phyloP scores from a whole-genome alignment of 1,139 yeast species.

The Pichia sp. region DNA sequence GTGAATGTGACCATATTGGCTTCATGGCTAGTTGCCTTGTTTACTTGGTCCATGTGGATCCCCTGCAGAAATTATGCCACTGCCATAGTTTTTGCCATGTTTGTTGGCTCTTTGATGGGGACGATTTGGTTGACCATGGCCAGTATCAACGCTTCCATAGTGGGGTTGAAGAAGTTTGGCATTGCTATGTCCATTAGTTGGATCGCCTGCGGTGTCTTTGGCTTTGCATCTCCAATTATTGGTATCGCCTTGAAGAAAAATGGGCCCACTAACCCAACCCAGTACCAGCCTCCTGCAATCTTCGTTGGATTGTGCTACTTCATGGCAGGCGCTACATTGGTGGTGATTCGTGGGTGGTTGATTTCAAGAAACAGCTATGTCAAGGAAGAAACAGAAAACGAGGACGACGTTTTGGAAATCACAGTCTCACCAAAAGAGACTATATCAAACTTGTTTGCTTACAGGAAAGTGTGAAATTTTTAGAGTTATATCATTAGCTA shows the following conservation, averaged over 20 bases:
- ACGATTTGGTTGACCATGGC: constrained; percentile 40
- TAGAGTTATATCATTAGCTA: neutral
- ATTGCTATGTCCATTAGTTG: constrained; percentile 47
- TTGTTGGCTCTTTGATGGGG: constrained; percentile 51
- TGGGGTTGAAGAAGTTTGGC: constrained; percentile 48
- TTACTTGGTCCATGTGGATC: constrained; percentile 57
- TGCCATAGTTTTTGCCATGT: constrained; percentile 42
- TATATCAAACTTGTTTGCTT: neutral
- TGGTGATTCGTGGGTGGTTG: constrained; percentile 46
- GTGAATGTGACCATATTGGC: constrained; percentile 35
- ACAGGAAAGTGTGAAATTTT: neutral
- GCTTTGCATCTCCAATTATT: constrained; percentile 49
- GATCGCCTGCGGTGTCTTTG: constrained; percentile 42
- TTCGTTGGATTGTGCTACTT: constrained; percentile 51
- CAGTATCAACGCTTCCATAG: constrained; percentile 37
- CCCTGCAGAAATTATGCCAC: constrained; percentile 54
- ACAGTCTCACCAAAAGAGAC: constrained; percentile 6
- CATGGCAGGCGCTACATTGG: constrained; percentile 38
- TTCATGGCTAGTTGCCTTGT: constrained; percentile 33
- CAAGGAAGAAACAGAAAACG: constrained; percentile 24
- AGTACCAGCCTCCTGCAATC: constrained; percentile 46
- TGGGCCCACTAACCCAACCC: constrained; percentile 35
- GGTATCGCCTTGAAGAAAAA: constrained; percentile 45
- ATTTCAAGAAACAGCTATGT: constrained; percentile 42
- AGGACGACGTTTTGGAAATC: constrained; percentile 16